phyloP scores from a whole-genome alignment of 2,329 filamentous ascomycete genomes.

The Coleophoma crateriformis region DNA sequence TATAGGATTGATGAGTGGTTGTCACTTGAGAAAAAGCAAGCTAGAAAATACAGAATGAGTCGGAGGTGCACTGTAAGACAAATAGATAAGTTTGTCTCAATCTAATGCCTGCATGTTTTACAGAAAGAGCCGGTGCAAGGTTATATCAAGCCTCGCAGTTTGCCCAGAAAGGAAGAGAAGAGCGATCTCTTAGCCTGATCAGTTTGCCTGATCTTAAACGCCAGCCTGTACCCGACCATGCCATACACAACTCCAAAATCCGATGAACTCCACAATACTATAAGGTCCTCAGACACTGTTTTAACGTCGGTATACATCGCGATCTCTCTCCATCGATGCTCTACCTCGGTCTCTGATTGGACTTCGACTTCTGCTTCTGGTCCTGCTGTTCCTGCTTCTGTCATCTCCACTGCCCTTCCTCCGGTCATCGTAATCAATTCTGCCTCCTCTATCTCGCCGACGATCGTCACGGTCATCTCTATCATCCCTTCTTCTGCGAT shows the following conservation, averaged over 20 bases:
- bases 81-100: too few relatives aligned
- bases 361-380: slow-evolving; percentile 40
- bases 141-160: too few relatives aligned
- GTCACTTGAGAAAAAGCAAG: too few relatives aligned
- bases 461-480: slow-evolving; percentile 32
- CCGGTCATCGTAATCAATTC: slow-evolving; percentile 28
- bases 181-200: too few relatives aligned
- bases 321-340: slow-evolving; percentile 10
- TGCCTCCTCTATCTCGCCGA: slow-evolving; percentile 27
- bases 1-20: too few relatives aligned
- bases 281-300: too few relatives aligned
- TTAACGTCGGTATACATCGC: slow-evolving; percentile 3
- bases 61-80: too few relatives aligned
- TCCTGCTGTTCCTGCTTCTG: slow-evolving; percentile 28
- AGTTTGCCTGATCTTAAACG: background rate
- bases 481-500: slow-evolving; percentile 24
- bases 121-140: too few relatives aligned
- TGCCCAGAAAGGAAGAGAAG: too few relatives aligned
- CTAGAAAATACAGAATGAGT: too few relatives aligned
- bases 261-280: too few relatives aligned
- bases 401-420: slow-evolving; percentile 22
- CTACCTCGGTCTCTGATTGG: slow-evolving; percentile 31
- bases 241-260: background rate
- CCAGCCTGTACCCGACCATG: background rate
- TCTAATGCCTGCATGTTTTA: too few relatives aligned